Evolutionary conservation across 768 basidiomycete genomes (phyloP), one percentile per base, ranked within the genome.

Genomic region (Hebeloma cylindrosporum): DNA sequence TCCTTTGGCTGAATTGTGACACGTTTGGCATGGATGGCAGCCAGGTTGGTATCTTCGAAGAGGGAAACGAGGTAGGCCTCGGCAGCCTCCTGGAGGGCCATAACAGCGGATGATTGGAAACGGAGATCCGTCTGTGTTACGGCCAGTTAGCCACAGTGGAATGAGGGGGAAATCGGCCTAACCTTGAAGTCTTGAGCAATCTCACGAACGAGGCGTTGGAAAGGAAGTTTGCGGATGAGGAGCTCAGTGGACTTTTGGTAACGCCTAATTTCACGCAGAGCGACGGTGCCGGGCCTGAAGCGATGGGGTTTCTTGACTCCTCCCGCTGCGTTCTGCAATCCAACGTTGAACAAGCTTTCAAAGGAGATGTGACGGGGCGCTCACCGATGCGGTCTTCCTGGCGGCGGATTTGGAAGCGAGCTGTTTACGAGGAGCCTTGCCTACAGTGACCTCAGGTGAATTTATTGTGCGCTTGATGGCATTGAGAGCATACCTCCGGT

Each of bases 271-370:
- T 87, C 83, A 69, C 83, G 81, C 47, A 87, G 77, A 56, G 85
- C 84, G 65, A 87, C 83, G 37, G 83, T 86, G 65, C 84, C 85
- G 45, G 84, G 84, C 66, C 82, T 77, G 76, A 85, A 87, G 45
- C 85, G 78, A 80, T 85, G 85, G 53, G 84, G 84, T 70, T 85
- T 86, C 80, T 87, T 88, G 64, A 88, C 82, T 64, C 82, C 82
- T 62, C 80, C 80, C 52, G 79, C 64, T 36, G 75, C 67, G 45
- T 67, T 69, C 73, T 74, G 46, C 20, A 58, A 45, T 20, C 48
- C 6, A 28, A 30, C 30, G 46, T n/a, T 17, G n/a, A n/a, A 27
- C 20, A 14, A 28, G 13, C 3, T 29, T 28, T 14, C 4, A 40
- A 25, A 21, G 11, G 26, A 10, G 26, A 25, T 14, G 17, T 11